Base-by-base conservation (phyloP, 495 filamentous ascomycete species). In the Aspergillus egyptiacus region DNA sequence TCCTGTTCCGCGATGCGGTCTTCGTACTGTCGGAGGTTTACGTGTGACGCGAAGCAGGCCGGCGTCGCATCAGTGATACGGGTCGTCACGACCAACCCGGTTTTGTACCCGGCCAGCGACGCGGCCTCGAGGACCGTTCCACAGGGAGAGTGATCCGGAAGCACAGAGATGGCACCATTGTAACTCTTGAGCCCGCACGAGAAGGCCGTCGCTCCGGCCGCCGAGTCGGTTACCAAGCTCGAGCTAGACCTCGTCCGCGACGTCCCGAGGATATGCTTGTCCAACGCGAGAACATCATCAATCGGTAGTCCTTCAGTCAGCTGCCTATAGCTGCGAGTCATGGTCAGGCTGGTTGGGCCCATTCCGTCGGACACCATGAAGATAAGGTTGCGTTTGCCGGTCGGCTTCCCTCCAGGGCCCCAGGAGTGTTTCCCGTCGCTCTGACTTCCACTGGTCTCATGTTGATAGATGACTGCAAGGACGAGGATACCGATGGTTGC, bases 321-420 rank as follows among this genome's bases (percentile, higher is more conserved):
- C 64, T 98, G 93, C 23, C 81, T 75, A 70, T 88, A 97, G 59
- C 79, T 82, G 37, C 93, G 74, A 5, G 94, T 96, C 61, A 97
- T 66, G 10, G 81, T 81, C 19, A 97, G 75, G 62, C 87, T 91
- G 17, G 91, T 87, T 2, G 93, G 93, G 0, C 93, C 93, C 94
- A 98, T 97, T 46, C 91, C 93, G 61, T 98, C 93, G 0, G 87
- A 94, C 7, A 98, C 94, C 94, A 98, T 97, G 73, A 98, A 97
- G 51, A 98, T 84, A 31, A 97, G 67, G 60, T 96, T 98, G 19
- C 85, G 76, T 68, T 97, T 98, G 11, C 86, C 85, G n/a, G 59
- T 69, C 7, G 73, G 81, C 50, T 69, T 78, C 30, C 72, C 72
- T 25, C 61, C 63, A 40, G 72, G 65, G 19, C 62, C 59, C 69